These are phyloP conservation scores for Trichoderma asperelloides DNA, from an alignment of 495 filamentous ascomycete genomes.

Conservation along the genomic window DNA sequence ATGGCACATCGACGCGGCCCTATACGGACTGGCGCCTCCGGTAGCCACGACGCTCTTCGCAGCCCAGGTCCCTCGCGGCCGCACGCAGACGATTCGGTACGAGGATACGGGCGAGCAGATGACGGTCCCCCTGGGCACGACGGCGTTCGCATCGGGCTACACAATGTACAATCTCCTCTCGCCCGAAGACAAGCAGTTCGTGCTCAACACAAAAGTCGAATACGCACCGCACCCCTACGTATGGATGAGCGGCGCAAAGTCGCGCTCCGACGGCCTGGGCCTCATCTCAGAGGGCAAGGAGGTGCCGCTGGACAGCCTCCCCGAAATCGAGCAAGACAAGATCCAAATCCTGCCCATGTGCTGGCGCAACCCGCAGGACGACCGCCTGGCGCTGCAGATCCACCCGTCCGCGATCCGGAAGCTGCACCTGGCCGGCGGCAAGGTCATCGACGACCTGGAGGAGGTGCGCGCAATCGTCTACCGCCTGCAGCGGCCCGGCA, in stretches of 20 bases:
- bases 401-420: slow-evolving; percentile 59
- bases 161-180: slow-evolving; percentile 55
- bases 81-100: slow-evolving; percentile 56
- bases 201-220: slow-evolving; percentile 52
- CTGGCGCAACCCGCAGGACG: slow-evolving; percentile 64
- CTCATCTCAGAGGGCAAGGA: slow-evolving; percentile 54
- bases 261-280: slow-evolving; percentile 57
- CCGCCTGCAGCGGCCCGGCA: slow-evolving; percentile 59
- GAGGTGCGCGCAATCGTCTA: slow-evolving; percentile 60
- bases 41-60: slow-evolving; percentile 61
- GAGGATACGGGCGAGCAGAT: slow-evolving; percentile 62
- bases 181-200: slow-evolving; percentile 56
- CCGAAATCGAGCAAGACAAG: slow-evolving; percentile 51
- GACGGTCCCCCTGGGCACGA: slow-evolving; percentile 63
- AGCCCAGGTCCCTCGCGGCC: slow-evolving; percentile 54
- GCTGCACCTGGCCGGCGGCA: slow-evolving; percentile 54
- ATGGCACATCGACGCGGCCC: slow-evolving; percentile 72
- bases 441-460: slow-evolving; percentile 53
- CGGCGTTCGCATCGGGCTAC: slow-evolving; percentile 61
- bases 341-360: slow-evolving; percentile 62
- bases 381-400: slow-evolving; percentile 57
- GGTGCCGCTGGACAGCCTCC: slow-evolving; percentile 45
- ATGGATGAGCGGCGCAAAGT: slow-evolving; percentile 61
- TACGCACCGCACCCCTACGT: slow-evolving; percentile 72
- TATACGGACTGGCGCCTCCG: slow-evolving; percentile 63